These are phyloP conservation scores for Globisporangium spiculum DNA, from an alignment of 352 stramenopile species.

Conservation along the genomic window DNA sequence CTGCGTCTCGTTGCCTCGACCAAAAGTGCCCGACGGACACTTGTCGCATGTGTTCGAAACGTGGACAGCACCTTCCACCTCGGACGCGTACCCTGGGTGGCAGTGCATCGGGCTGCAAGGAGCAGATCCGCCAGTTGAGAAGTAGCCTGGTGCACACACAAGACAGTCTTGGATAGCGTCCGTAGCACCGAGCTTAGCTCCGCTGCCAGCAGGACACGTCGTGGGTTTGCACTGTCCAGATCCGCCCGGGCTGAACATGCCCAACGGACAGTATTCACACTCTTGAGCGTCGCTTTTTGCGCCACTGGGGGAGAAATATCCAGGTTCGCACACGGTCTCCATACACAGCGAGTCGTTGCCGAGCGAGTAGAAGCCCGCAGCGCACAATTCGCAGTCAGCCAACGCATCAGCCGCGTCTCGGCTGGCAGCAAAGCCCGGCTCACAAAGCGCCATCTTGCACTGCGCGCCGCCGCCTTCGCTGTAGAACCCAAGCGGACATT, in stretches of 20 bases:
- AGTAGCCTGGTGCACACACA: conserved; percentile 30
- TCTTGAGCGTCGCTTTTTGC: conserved; percentile 22
- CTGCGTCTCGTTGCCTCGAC: conserved; percentile 33
- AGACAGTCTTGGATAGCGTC: conserved; percentile 25
- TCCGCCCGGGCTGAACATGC: conserved; percentile 35
- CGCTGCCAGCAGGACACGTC: conserved; percentile 31
- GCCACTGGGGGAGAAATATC: conserved; percentile 37
- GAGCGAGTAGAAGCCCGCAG: conserved; percentile 33
- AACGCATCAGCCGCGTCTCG: conserved; percentile 25
- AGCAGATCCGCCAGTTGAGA: conserved; percentile 30
- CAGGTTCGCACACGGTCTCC: conserved; percentile 27
- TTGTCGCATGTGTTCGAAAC: conserved; percentile 24
- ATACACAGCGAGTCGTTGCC: conserved; percentile 33
- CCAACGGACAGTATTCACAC: conserved; percentile 34
- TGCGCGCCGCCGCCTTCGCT: conserved; percentile 30
- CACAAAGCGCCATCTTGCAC: conserved; percentile 36
- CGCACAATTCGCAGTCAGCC: conserved; percentile 35
- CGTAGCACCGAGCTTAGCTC: conserved; percentile 26
- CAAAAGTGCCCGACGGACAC: conserved; percentile 30
- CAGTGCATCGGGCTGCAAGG: conserved; percentile 34
- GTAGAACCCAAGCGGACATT: conserved; percentile 37
- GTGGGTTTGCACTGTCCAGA: conserved; percentile 33
- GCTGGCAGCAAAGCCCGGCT: conserved; percentile 36
- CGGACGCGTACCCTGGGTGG: conserved; percentile 26
- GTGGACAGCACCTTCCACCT: conserved; percentile 15